These are phyloP conservation scores for Psilocybe subaeruginosa DNA, from an alignment of 768 basidiomycete genomes.

Conservation along the genomic window DNA sequence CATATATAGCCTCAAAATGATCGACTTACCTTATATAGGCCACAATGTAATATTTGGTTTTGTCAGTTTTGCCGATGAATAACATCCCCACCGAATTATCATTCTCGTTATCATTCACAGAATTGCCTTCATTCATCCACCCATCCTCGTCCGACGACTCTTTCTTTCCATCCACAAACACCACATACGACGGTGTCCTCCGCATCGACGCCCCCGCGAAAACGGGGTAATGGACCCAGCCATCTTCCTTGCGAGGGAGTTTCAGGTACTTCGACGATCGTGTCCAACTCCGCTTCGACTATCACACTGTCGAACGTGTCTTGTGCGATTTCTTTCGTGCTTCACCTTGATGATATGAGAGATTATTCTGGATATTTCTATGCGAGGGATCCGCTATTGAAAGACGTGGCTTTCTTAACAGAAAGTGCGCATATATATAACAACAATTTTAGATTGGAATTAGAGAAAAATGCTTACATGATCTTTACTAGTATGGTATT, in stretches of 20 bases:
- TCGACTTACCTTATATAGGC: too few relatives aligned
- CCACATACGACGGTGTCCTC: slow-evolving; percentile 46
- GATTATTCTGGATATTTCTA: slow-evolving; percentile 58
- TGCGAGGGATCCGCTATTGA: slow-evolving; percentile 43
- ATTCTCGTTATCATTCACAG: slow-evolving; percentile 58
- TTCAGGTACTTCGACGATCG: slow-evolving; percentile 56
- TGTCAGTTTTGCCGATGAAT: too few relatives aligned
- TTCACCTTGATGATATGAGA: slow-evolving; percentile 49
- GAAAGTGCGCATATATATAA: slow-evolving; percentile 35
- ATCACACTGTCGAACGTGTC: slow-evolving; percentile 52
- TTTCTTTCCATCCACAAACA: slow-evolving; percentile 46
- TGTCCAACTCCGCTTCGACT: slow-evolving; percentile 33
- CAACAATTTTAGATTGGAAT: not conserved
- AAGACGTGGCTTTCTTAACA: slow-evolving; percentile 52
- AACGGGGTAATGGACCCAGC: slow-evolving; percentile 51
- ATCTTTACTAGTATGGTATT: slow-evolving; percentile 51
- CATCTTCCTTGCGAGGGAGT: slow-evolving; percentile 50
- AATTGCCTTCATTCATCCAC: slow-evolving; percentile 57
- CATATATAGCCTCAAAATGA: too few relatives aligned
- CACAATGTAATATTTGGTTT: too few relatives aligned
- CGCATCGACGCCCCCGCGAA: slow-evolving; percentile 35
- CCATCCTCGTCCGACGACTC: slow-evolving; percentile 58
- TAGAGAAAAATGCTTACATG: not conserved
- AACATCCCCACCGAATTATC: slow-evolving; percentile 32
- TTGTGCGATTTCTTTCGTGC: slow-evolving; percentile 56